Evolutionary conservation across 2,329 filamentous ascomycete genomes (phyloP), one percentile per base, ranked within the genome.

Genomic region (Ceratocystis colombiana): DNA sequence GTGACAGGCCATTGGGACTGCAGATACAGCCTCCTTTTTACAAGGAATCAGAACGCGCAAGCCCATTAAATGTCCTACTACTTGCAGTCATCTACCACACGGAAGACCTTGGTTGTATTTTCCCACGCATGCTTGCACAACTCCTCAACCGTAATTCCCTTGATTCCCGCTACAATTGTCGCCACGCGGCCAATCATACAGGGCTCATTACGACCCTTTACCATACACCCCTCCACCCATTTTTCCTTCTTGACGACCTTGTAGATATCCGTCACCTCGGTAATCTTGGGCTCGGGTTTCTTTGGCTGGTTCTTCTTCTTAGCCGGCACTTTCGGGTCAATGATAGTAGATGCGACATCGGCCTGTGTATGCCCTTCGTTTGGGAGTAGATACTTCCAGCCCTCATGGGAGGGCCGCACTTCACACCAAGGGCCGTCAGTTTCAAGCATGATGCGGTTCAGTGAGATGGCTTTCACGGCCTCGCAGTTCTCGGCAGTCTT

Each of bases 361-460:
- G 48, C 5, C 12, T 17, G 15, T 25, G 30, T 12, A 55, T 20
- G 25, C 45, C 62, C 71, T 1, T 70, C 69, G 17, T 70, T 68
- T 0, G 70, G 65, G 70, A 84, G 74, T 10, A 85, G 75, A 70
- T 87, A 88, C 75, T 87, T 88, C 71, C 87, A 89, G 1, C 90
- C 90, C 37, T 92, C 91, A 76, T 99, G 93, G 37, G 84, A 90
- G 0, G 91, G 87, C 28, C 94, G 81, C 68, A 99, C 93, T 75
- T 99, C 94, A 73, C 94, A 99, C 89, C 94, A 99, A 2, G 94
- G 94, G 1, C 94, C 94, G 74, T 99, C 94, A 0, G 94, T 99
- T 80, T 99, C 94, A 61, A 99, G 85, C 82, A 97, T 95, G 65
- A 99, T 76, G 61, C 87, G 79, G 66, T 92, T 85, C 10, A 99